These are phyloP conservation scores for Beauveria sp. DNA, from an alignment of 2,329 filamentous ascomycete species.

Conservation along the genomic window DNA sequence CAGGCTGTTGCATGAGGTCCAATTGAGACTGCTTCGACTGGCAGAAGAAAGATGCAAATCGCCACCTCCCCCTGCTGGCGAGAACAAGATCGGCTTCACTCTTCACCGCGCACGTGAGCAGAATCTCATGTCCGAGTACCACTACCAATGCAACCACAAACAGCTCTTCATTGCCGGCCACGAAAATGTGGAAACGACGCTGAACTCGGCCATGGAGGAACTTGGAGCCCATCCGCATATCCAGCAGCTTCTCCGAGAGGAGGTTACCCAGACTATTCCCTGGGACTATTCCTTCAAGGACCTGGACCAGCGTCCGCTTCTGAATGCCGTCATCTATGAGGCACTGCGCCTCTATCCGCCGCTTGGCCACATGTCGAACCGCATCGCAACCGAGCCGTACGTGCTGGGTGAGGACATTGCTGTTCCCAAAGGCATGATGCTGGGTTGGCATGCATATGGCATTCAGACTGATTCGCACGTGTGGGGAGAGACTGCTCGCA, in stretches of 20 bases:
- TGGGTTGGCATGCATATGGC: conserved; percentile 4
- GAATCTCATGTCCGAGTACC: not conserved
- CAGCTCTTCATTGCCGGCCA: conserved; percentile 6
- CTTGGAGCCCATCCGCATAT: not conserved
- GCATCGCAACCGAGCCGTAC: not conserved
- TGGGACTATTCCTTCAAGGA: not conserved
- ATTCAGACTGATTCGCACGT: conserved; percentile 1
- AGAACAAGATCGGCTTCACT: not conserved
- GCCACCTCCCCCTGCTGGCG: not conserved
- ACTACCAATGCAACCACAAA: conserved; percentile 2
- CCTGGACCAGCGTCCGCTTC: not conserved
- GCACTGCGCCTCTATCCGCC: conserved; percentile 6
- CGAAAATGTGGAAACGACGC: conserved; percentile 3
- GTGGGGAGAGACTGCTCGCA: not conserved
- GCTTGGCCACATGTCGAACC: not conserved
- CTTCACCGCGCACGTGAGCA: not conserved
- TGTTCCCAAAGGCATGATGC: not conserved
- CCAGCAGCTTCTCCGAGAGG: not conserved
- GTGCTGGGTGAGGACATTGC: not conserved
- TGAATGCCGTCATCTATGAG: conserved; percentile 4
- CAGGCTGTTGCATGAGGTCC: not conserved
- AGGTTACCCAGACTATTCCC: not conserved
- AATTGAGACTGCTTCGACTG: not conserved
- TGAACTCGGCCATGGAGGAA: not conserved
- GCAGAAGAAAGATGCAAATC: not conserved